Evolutionary conservation across 1,284 basidiomycete species (phyloP), one percentile per base, ranked within the genome.

Genomic region (Papiliotrema laurentii): DNA sequence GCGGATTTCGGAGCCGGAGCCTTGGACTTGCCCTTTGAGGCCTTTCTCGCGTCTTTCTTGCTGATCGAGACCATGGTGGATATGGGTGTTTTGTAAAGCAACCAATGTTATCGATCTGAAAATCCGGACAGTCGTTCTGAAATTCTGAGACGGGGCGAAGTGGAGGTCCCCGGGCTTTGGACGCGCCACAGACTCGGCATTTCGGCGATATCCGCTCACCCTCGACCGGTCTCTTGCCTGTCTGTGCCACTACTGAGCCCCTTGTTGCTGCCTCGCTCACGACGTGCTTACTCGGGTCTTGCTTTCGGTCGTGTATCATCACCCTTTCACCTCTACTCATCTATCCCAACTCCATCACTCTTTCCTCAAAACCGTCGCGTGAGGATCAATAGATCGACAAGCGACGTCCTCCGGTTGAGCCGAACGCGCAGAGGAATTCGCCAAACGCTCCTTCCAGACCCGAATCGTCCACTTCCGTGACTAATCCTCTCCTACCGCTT

Each of bases 31-130:
- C 37, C 49, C n/a, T 38, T 47, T 16, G 37, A 53, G 37, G 48
- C 37, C 52, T 63, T 68, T 34, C 54, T 34, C 16, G 54, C 46
- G 39, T 61, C 55, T 54, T 69, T 71, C 50, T 62, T 63, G 55
- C 54, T 62, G 16, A 57, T 43, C 30, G 53, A 61, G 47, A 56
- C 66, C 68, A 70, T 68, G n/a, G 45, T 50, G 40, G 13, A 18
- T 36, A 18, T n/a, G 7, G 36, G 10, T 46, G 25, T 24, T 25
- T n/a, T 45, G 24, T 45, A 37, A 7, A 5, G 30, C 25, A 31
- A 10, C 6, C n/a, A 16, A 43, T 35, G 43, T 18, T 35, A 25
- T 48, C 19, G 19, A n/a, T 36, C 26, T 41, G 33, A 16, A 38
- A 44, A 33, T 33, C 21, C 18, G 33, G 27, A 34, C 22, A 21